These are phyloP conservation scores for Penicillium glabrum DNA, from an alignment of 2,329 filamentous ascomycete genomes.

Conservation along the genomic window DNA sequence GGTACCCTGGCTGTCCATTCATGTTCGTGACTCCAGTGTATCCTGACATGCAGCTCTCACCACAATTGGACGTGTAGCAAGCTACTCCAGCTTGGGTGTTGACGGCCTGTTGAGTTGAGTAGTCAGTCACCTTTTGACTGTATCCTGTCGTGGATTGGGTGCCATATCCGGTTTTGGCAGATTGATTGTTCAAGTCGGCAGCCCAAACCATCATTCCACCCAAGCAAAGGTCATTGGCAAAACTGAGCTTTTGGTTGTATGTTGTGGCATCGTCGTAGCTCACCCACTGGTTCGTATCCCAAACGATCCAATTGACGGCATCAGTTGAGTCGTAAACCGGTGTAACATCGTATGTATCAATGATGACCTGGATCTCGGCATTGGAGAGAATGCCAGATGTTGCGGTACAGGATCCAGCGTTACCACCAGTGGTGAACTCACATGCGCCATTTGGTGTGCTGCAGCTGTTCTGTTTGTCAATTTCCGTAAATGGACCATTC, in stretches of 20 bases:
- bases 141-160: background rate
- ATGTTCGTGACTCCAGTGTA: background rate
- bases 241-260: background rate
- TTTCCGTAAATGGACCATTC: background rate
- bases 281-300: background rate
- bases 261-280: background rate
- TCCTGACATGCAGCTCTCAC: background rate
- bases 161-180: background rate
- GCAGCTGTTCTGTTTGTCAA: background rate
- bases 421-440: background rate
- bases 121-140: background rate
- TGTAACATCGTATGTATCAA: background rate
- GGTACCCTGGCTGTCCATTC: background rate
- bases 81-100: background rate
- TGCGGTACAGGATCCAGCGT: background rate
- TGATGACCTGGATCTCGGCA: background rate
- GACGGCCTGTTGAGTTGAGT: background rate
- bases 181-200: background rate
- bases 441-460: background rate
- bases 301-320: background rate
- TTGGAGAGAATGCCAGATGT: background rate
- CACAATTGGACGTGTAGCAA: background rate
- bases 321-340: background rate
- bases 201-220: background rate
- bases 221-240: background rate